Base-by-base conservation (phyloP, 768 basidiomycete species). In the Pleurotus eryngii region DNA sequence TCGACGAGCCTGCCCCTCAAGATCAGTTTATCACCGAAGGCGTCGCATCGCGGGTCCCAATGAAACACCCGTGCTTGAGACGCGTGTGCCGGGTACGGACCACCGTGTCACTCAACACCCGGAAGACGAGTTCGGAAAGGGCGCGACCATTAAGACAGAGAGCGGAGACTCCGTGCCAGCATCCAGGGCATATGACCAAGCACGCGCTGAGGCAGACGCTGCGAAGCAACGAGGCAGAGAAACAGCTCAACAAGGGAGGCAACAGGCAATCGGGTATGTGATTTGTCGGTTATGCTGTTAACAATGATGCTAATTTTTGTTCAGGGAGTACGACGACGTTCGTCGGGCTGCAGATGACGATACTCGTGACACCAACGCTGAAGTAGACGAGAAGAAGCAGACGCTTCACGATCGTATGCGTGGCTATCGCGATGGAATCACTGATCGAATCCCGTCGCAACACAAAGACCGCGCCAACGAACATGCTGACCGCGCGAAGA, bases 1-100 rank as follows among this genome's bases (percentile, higher is more conserved):
- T 92, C 38, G 85, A 95, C 70, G 78, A 90, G 48, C 67, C 87
- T 38, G 92, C 83, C 0, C 83, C 89, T 0, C 67, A 78, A 17
- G 84, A 87, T 65, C 75, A 87, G 62, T 93, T 89, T 67, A 71
- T 84, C 61, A 79, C 74, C 58, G 79, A 72, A 48, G 74, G 74
- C 26, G 73, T 9, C 68, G 71, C n/a, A 39, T 57, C 3, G 67
- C 64, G 3, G 71, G 68, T 1, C 61, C 60, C 0, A 57, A 63
- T 6, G 74, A 74, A 58, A 71, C 71, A 1, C 73, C 74, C 9
- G 64, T 73, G 1, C 57, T 72, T 5, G 70, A 74, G 30, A 68
- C 65, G 0, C 49, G 61, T 1, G 55, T 71, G 1, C 72, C 74
- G 4, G 76, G 71, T 0, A 70, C 72, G 0, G 68, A 54, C 18